Conservation (phyloP, 352 stramenopile species). For the Pythium rishiriense region DNA sequence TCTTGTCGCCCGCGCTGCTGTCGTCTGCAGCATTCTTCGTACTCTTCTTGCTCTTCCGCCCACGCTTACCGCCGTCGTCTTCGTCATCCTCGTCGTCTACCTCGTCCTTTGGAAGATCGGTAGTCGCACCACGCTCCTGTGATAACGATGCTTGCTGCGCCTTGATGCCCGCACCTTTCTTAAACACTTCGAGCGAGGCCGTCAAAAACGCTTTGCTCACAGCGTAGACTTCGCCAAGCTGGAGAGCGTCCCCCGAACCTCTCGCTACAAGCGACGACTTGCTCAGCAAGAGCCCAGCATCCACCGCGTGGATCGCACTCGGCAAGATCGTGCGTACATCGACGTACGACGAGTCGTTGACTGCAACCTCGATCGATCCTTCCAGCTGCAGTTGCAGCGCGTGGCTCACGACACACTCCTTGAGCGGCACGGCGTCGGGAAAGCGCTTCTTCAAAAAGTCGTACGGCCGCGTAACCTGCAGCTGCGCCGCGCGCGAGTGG, state of each 20-base stretch:
- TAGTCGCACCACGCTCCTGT: conserved; percentile 29
- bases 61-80: conserved; percentile 39
- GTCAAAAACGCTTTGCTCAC: conserved; percentile 64
- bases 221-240: conserved; percentile 59
- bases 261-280: conserved; percentile 41
- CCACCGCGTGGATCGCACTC: conserved; percentile 44
- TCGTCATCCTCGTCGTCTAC: conserved; percentile 42
- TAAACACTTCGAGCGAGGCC: conserved; percentile 45
- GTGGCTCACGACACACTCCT: conserved; percentile 65
- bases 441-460: conserved; percentile 79
- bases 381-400: conserved; percentile 68
- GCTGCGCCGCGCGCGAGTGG: conserved; percentile 49
- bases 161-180: conserved; percentile 46
- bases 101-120: conserved; percentile 19
- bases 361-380: conserved; percentile 61
- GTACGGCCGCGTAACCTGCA: conserved; percentile 65
- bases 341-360: conserved; percentile 68
- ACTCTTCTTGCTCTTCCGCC: conserved; percentile 35
- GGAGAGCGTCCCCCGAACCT: conserved; percentile 39
- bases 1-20: conserved; percentile 23
- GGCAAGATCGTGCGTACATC: conserved; percentile 66
- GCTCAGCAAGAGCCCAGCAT: conserved; percentile 50
- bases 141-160: conserved; percentile 37
- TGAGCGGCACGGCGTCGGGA: conserved; percentile 60
- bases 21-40: conserved; percentile 21